Evolutionary conservation across 148 eudicot species (phyloP).

Genomic region (Drosera capensis): DNA sequence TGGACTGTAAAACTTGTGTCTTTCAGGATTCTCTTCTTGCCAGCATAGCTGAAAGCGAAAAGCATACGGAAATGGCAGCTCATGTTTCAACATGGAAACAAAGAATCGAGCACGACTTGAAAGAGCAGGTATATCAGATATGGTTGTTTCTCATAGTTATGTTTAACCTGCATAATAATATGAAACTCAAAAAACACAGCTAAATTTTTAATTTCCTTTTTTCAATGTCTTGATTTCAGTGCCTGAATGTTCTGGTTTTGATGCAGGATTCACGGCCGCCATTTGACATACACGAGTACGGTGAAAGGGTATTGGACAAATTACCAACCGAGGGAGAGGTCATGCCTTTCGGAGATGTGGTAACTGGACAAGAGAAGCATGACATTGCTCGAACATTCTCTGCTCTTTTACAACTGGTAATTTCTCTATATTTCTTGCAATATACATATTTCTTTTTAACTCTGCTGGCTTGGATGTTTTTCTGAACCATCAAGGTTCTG

Average conservation of each 20-base stretch:
- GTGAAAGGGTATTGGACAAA: slow-evolving; percentile 50
- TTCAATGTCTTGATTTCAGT: too few relatives aligned
- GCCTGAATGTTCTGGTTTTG: too few relatives aligned
- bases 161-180: too few relatives aligned
- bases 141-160: background rate
- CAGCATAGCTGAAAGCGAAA: slow-evolving; percentile 65
- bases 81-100: slow-evolving; percentile 92
- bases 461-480: too few relatives aligned
- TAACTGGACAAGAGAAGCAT: slow-evolving; percentile 63
- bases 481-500: too few relatives aligned
- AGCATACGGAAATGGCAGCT: slow-evolving; percentile 73
- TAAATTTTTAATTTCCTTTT: too few relatives aligned
- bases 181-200: too few relatives aligned
- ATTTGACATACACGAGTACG: slow-evolving; percentile 77
- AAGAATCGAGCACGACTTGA: slow-evolving; percentile 67
- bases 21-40: slow-evolving; percentile 79
- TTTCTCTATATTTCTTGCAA: too few relatives aligned
- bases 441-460: too few relatives aligned
- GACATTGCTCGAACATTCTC: slow-evolving; percentile 83
- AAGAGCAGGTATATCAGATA: slow-evolving; percentile 41
- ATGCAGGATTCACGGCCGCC: slow-evolving; percentile 74
- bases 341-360: slow-evolving; percentile 57
- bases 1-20: too few relatives aligned
- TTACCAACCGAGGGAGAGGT: slow-evolving; percentile 25
- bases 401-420: slow-evolving; percentile 85